Evolutionary conservation across 1,284 basidiomycete species (phyloP).

Genomic region (Nidula niveotomentosa): DNA sequence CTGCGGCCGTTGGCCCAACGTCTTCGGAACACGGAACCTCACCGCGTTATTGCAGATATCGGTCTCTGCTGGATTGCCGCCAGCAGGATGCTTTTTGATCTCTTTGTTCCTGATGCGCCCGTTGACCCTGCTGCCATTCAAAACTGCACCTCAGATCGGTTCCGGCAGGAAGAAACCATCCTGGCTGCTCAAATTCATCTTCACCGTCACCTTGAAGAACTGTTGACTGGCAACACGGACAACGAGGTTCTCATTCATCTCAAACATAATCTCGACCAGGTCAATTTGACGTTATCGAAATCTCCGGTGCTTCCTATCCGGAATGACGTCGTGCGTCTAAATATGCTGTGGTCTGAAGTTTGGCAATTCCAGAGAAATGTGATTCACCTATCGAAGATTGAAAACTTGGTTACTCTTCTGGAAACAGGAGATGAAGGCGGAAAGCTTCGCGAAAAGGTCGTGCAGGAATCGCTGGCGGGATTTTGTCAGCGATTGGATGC

Average conservation of each 20-base stretch:
- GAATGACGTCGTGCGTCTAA: constrained; percentile 60
- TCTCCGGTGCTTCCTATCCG: constrained; percentile 29
- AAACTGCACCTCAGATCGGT: constrained; percentile 51
- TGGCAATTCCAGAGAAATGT: constrained; percentile 67
- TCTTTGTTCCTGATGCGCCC: constrained; percentile 87
- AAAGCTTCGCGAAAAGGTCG: constrained; percentile 51
- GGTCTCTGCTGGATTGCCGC: constrained; percentile 71
- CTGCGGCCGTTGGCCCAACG: no score
- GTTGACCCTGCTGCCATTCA: constrained; percentile 85
- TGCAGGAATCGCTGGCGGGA: constrained; percentile 66
- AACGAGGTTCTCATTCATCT: constrained; percentile 53
- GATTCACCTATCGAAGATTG: constrained; percentile 45
- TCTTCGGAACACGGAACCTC: no score
- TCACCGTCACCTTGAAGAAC: constrained; percentile 56
- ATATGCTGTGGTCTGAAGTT: constrained; percentile 84
- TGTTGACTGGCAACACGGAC: constrained; percentile 59
- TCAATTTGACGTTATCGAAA: constrained; percentile 20
- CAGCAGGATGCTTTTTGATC: constrained; percentile 56
- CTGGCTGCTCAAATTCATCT: constrained; percentile 56
- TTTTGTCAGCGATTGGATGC: constrained; percentile 61
- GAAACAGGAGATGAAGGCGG: constrained; percentile 33
- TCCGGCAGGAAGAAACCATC: constrained; percentile 43
- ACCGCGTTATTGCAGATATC: constrained; percentile 17
- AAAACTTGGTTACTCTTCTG: constrained; percentile 34
- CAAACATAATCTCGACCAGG: constrained; percentile 32